phyloP scores from a whole-genome alignment of 2,329 filamentous ascomycete species.

The Diplodia seriata region DNA sequence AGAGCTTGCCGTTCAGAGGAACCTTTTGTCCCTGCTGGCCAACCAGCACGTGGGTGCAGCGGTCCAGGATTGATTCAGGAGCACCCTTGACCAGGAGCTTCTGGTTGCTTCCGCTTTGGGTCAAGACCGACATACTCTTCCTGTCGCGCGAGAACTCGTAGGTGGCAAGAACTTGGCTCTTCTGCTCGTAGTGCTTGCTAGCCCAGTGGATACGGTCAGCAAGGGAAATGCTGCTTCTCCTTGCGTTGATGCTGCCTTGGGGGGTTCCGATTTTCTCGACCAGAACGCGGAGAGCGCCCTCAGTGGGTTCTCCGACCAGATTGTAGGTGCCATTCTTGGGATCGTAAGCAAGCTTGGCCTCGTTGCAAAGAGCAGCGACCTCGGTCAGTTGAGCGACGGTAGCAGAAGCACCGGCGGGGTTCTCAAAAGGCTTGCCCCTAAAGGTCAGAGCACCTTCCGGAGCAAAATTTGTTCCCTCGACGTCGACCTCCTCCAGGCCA shows the following conservation, averaged over 20 bases:
- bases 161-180: slow-evolving; percentile 77
- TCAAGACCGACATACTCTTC: slow-evolving; percentile 98
- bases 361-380: slow-evolving; percentile 81
- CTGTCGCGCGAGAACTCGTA: slow-evolving; percentile 97
- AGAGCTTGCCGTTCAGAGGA: slow-evolving; percentile 71
- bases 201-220: slow-evolving; percentile 77
- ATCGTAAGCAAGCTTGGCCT: slow-evolving; percentile 83
- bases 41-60: slow-evolving; percentile 82
- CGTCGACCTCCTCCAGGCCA: slow-evolving; percentile 82
- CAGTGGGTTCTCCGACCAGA: slow-evolving; percentile 91
- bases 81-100: slow-evolving; percentile 95
- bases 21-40: slow-evolving; percentile 81
- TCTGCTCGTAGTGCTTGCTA: slow-evolving; percentile 83
- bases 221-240: slow-evolving; percentile 55
- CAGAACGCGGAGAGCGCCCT: slow-evolving; percentile 87
- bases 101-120: slow-evolving; percentile 71
- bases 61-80: slow-evolving; percentile 90
- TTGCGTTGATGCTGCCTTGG: slow-evolving; percentile 65
- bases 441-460: slow-evolving; percentile 77
- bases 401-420: slow-evolving; percentile 73
- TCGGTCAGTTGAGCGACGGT: slow-evolving; percentile 81
- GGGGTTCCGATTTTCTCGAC: slow-evolving; percentile 94
- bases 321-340: slow-evolving; percentile 74
- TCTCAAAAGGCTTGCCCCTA: slow-evolving; percentile 70
- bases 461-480: slow-evolving; percentile 91